phyloP scores from a whole-genome alignment of 805 yeast species.

The Wickerhamiella slavikovae region DNA sequence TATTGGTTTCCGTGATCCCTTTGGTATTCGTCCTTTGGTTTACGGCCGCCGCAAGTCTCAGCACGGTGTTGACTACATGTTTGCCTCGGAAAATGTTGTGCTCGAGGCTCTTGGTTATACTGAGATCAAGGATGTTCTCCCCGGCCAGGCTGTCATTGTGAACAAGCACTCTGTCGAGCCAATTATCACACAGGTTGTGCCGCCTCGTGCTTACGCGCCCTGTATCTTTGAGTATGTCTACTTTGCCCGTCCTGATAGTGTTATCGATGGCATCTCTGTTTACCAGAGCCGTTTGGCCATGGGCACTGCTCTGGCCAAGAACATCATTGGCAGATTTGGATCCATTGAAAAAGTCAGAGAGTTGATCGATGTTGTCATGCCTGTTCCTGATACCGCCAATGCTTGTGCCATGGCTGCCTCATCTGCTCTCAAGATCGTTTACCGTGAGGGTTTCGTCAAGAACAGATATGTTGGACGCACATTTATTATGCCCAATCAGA shows the following conservation, averaged over 20 bases:
- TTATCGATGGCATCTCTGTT: slow-evolving; percentile 89
- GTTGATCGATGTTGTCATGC: slow-evolving; percentile 81
- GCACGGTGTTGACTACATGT: slow-evolving; percentile 73
- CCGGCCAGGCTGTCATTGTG: slow-evolving; percentile 93
- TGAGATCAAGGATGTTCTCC: slow-evolving; percentile 60
- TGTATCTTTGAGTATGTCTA: slow-evolving; percentile 95
- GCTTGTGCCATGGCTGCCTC: slow-evolving; percentile 89
- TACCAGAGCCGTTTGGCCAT: slow-evolving; percentile 80
- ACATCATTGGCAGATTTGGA: slow-evolving; percentile 28
- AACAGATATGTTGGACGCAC: slow-evolving; percentile 95
- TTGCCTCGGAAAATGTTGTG: slow-evolving; percentile 90
- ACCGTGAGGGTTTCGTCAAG: slow-evolving; percentile 92
- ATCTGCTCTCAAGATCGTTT: slow-evolving; percentile 55
- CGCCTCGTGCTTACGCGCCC: slow-evolving; percentile 63
- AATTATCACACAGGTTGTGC: slow-evolving; percentile 71
- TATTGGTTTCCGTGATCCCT: slow-evolving; percentile 92
- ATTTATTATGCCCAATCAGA: slow-evolving; percentile 95
- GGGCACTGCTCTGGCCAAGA: slow-evolving; percentile 78
- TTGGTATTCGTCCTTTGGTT: slow-evolving; percentile 83
- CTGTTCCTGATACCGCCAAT: slow-evolving; percentile 97
- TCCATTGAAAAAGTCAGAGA: slow-evolving; percentile 26
- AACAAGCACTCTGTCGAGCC: slow-evolving; percentile 58
- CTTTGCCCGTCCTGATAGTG: slow-evolving; percentile 94
- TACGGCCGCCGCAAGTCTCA: slow-evolving; percentile 59
- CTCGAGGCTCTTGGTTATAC: slow-evolving; percentile 77